Evolutionary conservation across 2,329 filamentous ascomycete genomes (phyloP), one percentile per base, ranked within the genome.

Genomic region (Trichoderma sp.): DNA sequence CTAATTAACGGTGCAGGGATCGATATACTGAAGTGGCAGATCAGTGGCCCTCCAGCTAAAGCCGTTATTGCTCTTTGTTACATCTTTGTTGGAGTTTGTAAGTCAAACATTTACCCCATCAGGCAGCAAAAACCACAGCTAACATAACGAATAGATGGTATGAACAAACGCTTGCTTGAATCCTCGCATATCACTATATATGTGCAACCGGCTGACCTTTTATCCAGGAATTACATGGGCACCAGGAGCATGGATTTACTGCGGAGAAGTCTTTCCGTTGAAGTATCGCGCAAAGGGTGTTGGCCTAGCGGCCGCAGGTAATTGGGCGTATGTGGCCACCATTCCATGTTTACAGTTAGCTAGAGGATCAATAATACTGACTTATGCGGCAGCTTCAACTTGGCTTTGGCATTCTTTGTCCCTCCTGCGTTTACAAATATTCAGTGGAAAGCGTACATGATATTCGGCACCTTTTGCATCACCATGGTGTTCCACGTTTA

Each of bases 261-360:
- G 49, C 24, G 60, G 60, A 30, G 60, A 64, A 55, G 58, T 64
- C 3, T 64, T 64, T 18, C 59, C 60, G 13, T 46, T 64, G 16
- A 64, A 64, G 10, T 64, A 54, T 28, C 32, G 60, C 68, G 83
- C 83, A 67, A 86, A 85, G 73, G 84, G 83, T 51, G 84, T 86
- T 8, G 82, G 83, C 24, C 77, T 86, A 1, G 77, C 83, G 0
- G 85, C 85, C 0, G 83, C 84, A 2, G 32, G 76, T 30, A 79
- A 80, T 70, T 79, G 78, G 78, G 69, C 75, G 68, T 69, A 67
- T 26, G 63, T 67, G 16, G 11, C 18, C 3, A 34, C 4, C 3
- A 4, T 2, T 34, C 21, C 4, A 49, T 14, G 26, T 18, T 18
- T 49, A 13, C 3, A 6, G 14, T 32, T 2, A n/a, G 24, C 6